These are phyloP conservation scores for Phialemonium atrogriseum DNA, from an alignment of 2,329 filamentous ascomycete genomes.

Conservation along the genomic window DNA sequence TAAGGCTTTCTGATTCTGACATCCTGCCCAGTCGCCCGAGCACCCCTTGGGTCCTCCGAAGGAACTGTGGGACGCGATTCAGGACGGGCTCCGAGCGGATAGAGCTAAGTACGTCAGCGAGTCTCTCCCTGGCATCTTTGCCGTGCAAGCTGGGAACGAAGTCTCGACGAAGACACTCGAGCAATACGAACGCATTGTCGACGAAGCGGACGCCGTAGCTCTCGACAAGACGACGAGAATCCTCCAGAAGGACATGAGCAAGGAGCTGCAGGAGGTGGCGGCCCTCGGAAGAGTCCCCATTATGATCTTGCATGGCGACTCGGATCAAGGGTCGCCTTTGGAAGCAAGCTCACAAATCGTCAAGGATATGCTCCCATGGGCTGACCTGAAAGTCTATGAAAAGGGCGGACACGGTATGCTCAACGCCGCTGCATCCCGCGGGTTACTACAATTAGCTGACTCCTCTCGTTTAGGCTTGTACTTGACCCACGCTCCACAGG, in stretches of 20 bases:
- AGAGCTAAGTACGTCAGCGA: not conserved
- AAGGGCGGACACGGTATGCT: slow-evolving; percentile 5
- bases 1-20: no score
- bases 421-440: no score
- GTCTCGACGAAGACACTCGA: slow-evolving; percentile 4
- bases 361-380: slow-evolving; percentile 5
- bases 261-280: slow-evolving; percentile 1
- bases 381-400: slow-evolving; percentile 5
- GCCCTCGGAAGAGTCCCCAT: slow-evolving; percentile 1
- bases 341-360: slow-evolving; percentile 3
- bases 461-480: not conserved
- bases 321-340: slow-evolving; percentile 3
- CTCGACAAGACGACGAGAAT: slow-evolving; percentile 3
- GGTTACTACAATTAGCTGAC: not conserved
- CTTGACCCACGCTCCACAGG: not conserved
- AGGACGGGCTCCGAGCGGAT: slow-evolving; percentile 1
- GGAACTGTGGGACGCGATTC: not conserved
- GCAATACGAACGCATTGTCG: slow-evolving; percentile 8
- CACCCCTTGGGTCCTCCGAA: not conserved
- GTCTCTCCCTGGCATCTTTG: slow-evolving; percentile 4
- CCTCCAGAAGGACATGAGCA: not conserved
- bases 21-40: slow-evolving; percentile 1
- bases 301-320: slow-evolving; percentile 4
- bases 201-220: slow-evolving; percentile 4
- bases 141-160: slow-evolving; percentile 3